phyloP scores from a whole-genome alignment of 1,284 basidiomycete genomes.

The Irpex sp. region DNA sequence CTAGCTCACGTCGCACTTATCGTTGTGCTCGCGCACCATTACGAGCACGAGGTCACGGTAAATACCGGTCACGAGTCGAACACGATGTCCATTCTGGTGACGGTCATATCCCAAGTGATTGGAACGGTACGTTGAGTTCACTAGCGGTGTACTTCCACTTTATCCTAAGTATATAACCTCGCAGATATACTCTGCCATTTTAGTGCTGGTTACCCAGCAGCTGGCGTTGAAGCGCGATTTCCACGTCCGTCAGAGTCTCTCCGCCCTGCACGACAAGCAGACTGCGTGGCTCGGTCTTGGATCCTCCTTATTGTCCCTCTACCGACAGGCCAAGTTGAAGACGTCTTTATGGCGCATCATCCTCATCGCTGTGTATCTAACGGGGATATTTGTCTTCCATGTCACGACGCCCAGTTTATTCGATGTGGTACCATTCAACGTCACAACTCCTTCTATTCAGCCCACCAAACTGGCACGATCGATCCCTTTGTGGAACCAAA shows the following conservation, averaged over 20 bases:
- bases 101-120: too few relatives aligned
- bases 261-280: constrained; percentile 8
- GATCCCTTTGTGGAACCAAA: too few relatives aligned
- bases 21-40: background rate
- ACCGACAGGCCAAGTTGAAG: background rate
- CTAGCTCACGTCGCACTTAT: constrained; percentile 1
- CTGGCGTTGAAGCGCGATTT: constrained; percentile 5
- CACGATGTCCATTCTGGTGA: too few relatives aligned
- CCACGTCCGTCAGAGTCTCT: constrained; percentile 1
- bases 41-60: background rate
- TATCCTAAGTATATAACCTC: background rate
- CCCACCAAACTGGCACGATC: background rate
- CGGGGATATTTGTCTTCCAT: constrained; percentile 6
- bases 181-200: background rate
- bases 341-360: background rate
- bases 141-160: too few relatives aligned
- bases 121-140: too few relatives aligned
- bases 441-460: background rate
- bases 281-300: constrained; percentile 9
- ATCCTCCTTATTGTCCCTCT: background rate
- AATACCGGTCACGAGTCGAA: too few relatives aligned
- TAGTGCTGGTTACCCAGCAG: constrained; percentile 5
- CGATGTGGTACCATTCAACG: constrained; percentile 6
- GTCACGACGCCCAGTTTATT: constrained; percentile 4
- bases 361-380: constrained; percentile 4